Evolutionary conservation across 2,329 filamentous ascomycete genomes (phyloP), one percentile per base, ranked within the genome.

Genomic region (Colletotrichum tamarilloi): DNA sequence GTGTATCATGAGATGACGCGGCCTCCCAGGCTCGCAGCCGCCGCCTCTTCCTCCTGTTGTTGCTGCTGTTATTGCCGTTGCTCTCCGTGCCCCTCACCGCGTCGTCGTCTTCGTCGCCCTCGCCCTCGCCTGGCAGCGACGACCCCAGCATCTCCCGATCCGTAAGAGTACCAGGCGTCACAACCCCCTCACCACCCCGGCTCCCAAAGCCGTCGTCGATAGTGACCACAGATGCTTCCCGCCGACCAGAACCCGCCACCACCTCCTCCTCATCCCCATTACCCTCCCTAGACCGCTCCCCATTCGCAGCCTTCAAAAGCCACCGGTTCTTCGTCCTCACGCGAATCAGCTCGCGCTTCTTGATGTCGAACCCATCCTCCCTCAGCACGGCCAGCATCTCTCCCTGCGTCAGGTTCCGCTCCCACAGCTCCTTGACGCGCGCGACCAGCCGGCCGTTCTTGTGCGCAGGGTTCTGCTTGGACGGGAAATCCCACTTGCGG

Each of bases 401-500:
- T 73, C 89, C 88, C 81, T 95, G 93, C 22, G 85, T 87, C 16
- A 90, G 87, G 78, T 96, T 97, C 77, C 85, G 86, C 80, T 94
- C 92, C 94, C 94, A 97, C 77, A 97, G 86, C 82, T 95, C 89
- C 79, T 91, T 92, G 74, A 96, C 88, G 35, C 94, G 90, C 22
- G 87, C 88, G 53, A 94, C 90, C 8, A 96, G 88, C 28, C 85
- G 85, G 16, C 87, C 85, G 79, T 95, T 92, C 78, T 93, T 93
- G 79, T 95, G 90, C 1, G 92, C 91, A 0, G 91, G 91, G 73
- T 92, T 91, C 76, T 93, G 91, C 80, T 94, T 94, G 71, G 88
- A 90, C 16, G 94, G 93, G 77, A 97, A 96, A 8, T 90, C 89
- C 94, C 94, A 97, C 80, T 90, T 87, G 79, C 91, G 92, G 82